Percentiles rank a stretch among this genome's conserved stretches.
Conservation (phyloP, 192 early-diverging fungal genomes). For the Mortierella alpina region DNA sequence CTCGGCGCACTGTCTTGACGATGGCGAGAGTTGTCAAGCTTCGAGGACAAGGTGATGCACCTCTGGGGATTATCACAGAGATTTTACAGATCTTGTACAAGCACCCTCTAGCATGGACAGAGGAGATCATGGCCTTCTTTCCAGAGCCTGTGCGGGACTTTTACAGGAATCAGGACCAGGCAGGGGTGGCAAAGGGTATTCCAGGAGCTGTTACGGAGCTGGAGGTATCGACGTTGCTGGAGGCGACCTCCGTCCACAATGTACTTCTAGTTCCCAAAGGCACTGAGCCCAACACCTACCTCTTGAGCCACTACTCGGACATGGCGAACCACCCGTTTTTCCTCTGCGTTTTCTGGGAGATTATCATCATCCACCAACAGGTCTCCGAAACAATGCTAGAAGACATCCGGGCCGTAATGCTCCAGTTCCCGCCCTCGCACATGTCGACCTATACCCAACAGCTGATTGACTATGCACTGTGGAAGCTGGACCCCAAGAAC, state of each 20-base stretch:
- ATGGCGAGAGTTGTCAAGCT: conserved; percentile 66
- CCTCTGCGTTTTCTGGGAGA: conserved; percentile 74
- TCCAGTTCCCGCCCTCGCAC: conserved; percentile 74
- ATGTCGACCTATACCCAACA: conserved; percentile 76
- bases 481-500: conserved; percentile 52
- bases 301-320: conserved; percentile 66
- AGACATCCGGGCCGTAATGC: conserved; percentile 72
- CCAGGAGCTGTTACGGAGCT: conserved; percentile 47
- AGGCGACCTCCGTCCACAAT: conserved; percentile 43
- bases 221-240: conserved; percentile 33
- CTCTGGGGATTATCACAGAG: conserved; percentile 57
- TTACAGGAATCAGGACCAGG: conserved; percentile 53
- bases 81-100: conserved; percentile 62
- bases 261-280: conserved; percentile 46
- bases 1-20: conserved; percentile 62
- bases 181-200: conserved; percentile 15
- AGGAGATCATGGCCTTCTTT: conserved; percentile 62
- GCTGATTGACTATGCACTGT: conserved; percentile 74
- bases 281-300: conserved; percentile 43
- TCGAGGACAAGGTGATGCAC: conserved; percentile 65
- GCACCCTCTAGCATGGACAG: conserved; percentile 65
- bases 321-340: conserved; percentile 72
- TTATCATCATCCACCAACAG: conserved; percentile 51
- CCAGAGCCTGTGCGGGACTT: conserved; percentile 61
- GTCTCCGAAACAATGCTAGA: conserved; percentile 42